These are phyloP conservation scores for Phytophthora europaea DNA, from an alignment of 352 stramenopile genomes.

Conservation along the genomic window DNA sequence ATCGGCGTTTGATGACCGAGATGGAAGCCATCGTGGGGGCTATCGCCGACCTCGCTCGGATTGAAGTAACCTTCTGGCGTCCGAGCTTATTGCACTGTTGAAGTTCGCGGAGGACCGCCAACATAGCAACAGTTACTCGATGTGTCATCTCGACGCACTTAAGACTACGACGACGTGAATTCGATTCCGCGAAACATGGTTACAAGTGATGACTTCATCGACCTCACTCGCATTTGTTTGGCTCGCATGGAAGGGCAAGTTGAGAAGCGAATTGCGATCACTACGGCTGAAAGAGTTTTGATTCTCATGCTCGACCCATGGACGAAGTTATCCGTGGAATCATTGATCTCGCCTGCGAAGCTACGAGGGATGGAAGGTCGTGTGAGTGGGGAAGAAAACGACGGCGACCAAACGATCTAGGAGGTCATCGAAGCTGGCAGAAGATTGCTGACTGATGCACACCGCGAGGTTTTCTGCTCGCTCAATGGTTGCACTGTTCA, in stretches of 20 bases:
- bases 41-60: slow-evolving; percentile 4
- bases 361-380: not conserved
- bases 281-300: not conserved
- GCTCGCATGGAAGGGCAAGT: slow-evolving; percentile 5
- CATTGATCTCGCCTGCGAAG: not conserved
- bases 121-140: not conserved
- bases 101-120: slow-evolving; percentile 5
- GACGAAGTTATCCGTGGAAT: slow-evolving; percentile 5
- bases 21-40: slow-evolving; percentile 9
- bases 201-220: not conserved
- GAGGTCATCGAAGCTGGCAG: not conserved
- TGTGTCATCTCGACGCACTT: not conserved
- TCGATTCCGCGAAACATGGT: not conserved
- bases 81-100: slow-evolving; percentile 16
- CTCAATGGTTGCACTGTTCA: not conserved
- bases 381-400: not conserved
- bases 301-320: slow-evolving; percentile 8
- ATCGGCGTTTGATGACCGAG: not conserved
- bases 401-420: not conserved
- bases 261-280: not conserved
- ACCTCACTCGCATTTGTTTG: not conserved
- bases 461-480: not conserved
- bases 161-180: not conserved
- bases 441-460: not conserved
- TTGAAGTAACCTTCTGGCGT: slow-evolving; percentile 20